Conservation (phyloP, 1,139 yeast genomes). For the Blastobotrys illinoisensis region DNA sequence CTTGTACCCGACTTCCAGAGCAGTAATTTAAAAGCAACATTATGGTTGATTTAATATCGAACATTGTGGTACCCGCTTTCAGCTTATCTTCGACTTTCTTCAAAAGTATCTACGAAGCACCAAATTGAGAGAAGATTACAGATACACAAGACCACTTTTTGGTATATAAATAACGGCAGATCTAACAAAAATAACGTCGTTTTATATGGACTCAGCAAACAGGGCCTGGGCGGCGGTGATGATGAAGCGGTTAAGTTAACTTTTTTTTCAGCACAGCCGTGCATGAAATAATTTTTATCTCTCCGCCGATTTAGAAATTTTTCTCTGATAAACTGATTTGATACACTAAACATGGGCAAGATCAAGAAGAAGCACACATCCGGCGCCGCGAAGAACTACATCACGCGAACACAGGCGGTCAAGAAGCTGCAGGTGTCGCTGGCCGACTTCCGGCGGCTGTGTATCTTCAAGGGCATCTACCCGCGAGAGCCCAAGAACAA, state of each 20-base stretch:
- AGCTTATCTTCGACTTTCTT: too few relatives aligned
- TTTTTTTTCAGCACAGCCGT: not conserved
- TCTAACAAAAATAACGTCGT: too few relatives aligned
- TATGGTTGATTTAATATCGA: too few relatives aligned
- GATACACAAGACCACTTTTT: too few relatives aligned
- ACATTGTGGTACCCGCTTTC: too few relatives aligned
- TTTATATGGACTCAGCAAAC: too few relatives aligned
- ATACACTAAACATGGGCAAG: conserved; percentile 9
- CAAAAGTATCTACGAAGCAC: too few relatives aligned
- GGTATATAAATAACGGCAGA: too few relatives aligned
- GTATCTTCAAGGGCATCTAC: conserved; percentile 86
- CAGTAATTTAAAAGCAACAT: too few relatives aligned
- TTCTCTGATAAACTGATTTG: not conserved
- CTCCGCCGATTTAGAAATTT: not conserved
- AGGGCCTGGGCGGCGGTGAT: too few relatives aligned
- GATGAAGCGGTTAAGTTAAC: not conserved
- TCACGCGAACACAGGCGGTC: conserved; percentile 94
- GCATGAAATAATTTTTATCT: not conserved
- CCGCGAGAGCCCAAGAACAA: conserved; percentile 97
- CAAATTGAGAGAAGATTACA: too few relatives aligned
- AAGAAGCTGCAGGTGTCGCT: conserved; percentile 86
- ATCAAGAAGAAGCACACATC: conserved; percentile 74
- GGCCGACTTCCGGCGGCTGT: conserved; percentile 96
- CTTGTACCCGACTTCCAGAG: too few relatives aligned
- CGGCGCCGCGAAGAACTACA: conserved; percentile 89